Base-by-base conservation (phyloP, 106 monocot genomes). In the Allium fistulosum region DNA sequence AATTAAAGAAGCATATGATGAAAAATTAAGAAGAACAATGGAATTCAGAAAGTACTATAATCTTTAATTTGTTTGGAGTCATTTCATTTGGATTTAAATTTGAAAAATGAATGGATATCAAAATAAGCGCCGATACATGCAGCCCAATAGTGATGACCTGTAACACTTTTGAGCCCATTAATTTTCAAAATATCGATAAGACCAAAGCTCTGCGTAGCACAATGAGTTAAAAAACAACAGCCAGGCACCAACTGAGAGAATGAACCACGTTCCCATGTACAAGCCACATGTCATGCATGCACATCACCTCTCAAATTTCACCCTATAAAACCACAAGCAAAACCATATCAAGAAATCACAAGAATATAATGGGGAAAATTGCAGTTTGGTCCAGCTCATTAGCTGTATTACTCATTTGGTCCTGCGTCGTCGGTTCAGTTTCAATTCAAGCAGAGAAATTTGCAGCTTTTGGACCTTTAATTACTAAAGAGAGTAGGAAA, bases 401-500 rank as follows among this genome's bases (percentile, higher is more conserved):
- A 7, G 15, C 46, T 57, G 57, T 12, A 16, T 15, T 69, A 46
- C 8, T 69, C 10, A 13, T 69, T 7, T 53, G 68, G 68, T 46
- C 27, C 56, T 57, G 16, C 26, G 37, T 37, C 37, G 37, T 7
- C 6, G 15, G 53, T n/a, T 56, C n/a, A 37, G 22, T 9, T 46
- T 9, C 11, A 7, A 10, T 10, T 46, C 26, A n/a, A 53, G 47
- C 4, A 18, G 45, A 9, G 58, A 18, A 12, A 13, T 49, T 14
- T 58, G 57, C 13, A 49, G 49, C 69, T 15, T 65, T 28, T 26
- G 77, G 52, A 0, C 78, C 75, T 17, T 18, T 87, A 11, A 76
- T 85, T 57, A 51, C 65, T 6, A 85, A 75, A 59, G 90, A 94
- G 78, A 52, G 73, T 59, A 69, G 94, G 77, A 85, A 59, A 78